Evolutionary conservation across 192 early-diverging fungal genomes (phyloP).

Genomic region (Fimicolochytrium jonesii): DNA sequence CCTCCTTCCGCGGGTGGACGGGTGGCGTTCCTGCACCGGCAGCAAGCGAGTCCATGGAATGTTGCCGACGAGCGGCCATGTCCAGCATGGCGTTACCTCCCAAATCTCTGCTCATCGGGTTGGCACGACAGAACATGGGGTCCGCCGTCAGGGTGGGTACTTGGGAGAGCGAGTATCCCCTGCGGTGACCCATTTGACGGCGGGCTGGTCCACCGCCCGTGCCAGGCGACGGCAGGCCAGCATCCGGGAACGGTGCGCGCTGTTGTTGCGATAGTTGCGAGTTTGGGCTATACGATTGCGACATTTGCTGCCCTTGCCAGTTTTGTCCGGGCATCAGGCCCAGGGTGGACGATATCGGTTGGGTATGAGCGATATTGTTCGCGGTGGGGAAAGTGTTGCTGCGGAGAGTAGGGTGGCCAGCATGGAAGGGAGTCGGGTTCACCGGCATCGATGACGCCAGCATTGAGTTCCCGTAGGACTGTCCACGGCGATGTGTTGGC

Average conservation of each 20-base stretch:
- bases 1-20: neutral
- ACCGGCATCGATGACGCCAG: no score
- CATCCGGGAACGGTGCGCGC: no score
- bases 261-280: neutral
- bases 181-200: conserved; percentile 18
- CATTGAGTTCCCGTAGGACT: conserved; percentile 13
- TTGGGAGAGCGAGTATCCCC: conserved; percentile 13
- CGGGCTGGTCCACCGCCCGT: no score
- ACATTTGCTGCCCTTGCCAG: neutral
- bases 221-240: no score
- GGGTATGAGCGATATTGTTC: no score
- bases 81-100: neutral
- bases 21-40: neutral
- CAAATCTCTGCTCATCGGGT: neutral
- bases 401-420: no score
- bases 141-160: no score
- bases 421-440: no score
- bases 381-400: neutral
- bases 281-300: neutral
- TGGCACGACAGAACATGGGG: no score
- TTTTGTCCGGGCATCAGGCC: no score
- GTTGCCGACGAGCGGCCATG: neutral
- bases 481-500: conserved; percentile 6
- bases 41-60: neutral
- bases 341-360: no score